Evolutionary conservation across 345 rosid genomes (phyloP), one percentile per base, ranked within the genome.

Genomic region (Rhodomyrtus tomentosa): DNA sequence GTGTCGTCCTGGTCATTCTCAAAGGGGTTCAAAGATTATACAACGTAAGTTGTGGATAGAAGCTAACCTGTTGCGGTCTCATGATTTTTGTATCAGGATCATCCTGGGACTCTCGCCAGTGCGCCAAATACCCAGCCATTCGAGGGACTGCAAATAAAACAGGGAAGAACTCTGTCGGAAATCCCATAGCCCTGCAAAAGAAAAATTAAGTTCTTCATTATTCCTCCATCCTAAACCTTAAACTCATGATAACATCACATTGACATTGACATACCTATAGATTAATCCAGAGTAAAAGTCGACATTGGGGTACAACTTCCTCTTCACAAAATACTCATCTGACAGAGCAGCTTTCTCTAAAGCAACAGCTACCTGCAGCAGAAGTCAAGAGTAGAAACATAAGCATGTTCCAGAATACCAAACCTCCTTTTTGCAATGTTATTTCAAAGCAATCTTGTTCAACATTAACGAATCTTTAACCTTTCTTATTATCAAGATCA

Each of bases 221-320:
- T 50, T 14, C 42, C 2, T 10, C 52, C 51, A 22, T 55, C 32
- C 45, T 85, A 62, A 52, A 83, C 25, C 52, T 50, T n/a, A n/a
- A 54, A 52, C 25, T 10, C 55, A 82, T 13, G 74, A 49, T 5
- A 88, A 36, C 29, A 68, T 27, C 29, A 50, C 38, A 22, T 48
- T 20, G 85, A 84, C 13, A 55, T 82, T 22, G 24, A 36, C 58
- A 2, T 89, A 97, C 99, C 99, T 92, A 85, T 97, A 95, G 80
- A 97, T 97, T 85, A 95, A 88, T 52, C 99, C 99, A 49, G 99
- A 95, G 89, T 97, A 97, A 92, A 97, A 97, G 92, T 97, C 99
- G 84, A 97, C 99, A 90, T 97, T 97, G 27, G 99, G 99, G 88
- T 97, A 97, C 40, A 97, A 90, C 90, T 95, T 93, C 86, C 99